phyloP scores from a whole-genome alignment of 106 monocot genomes.

The Dendrobium catenatum region DNA sequence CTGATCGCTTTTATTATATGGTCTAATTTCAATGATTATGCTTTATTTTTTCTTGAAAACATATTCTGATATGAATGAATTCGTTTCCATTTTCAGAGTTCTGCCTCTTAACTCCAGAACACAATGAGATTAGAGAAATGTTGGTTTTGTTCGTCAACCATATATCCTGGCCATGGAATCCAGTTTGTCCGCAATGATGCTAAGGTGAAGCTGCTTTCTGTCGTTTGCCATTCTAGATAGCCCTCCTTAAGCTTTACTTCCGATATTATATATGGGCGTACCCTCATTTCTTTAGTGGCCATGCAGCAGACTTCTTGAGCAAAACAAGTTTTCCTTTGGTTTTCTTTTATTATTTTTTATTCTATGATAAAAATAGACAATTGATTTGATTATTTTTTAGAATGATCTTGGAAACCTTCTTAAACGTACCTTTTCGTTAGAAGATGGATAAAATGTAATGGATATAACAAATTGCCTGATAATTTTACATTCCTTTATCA shows the following conservation, averaged over 20 bases:
- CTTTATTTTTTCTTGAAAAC: not conserved
- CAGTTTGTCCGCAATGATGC: slow-evolving; percentile 92
- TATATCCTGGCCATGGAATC: slow-evolving; percentile 89
- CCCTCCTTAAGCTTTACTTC: not conserved
- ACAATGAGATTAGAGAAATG: slow-evolving; percentile 92
- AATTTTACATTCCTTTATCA: not conserved
- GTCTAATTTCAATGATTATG: not conserved
- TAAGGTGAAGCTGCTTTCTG: slow-evolving; percentile 32
- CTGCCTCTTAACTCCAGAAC: not conserved
- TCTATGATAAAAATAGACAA: not conserved
- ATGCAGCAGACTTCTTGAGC: not conserved
- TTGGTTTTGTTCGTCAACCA: slow-evolving; percentile 87
- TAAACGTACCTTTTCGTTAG: too few species aligned
- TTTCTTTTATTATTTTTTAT: not conserved
- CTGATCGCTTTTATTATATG: not conserved
- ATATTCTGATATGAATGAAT: not conserved
- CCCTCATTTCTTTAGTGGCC: not conserved
- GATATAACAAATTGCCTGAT: not conserved
- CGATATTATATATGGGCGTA: not conserved
- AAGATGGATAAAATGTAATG: not conserved
- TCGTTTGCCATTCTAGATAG: not conserved
- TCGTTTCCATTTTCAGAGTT: not conserved
- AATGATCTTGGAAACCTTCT: too few species aligned
- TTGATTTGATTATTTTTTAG: not conserved
- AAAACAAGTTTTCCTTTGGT: not conserved